phyloP scores from a whole-genome alignment of 2,329 filamentous ascomycete species.

The Myriosclerotinia curreyana region DNA sequence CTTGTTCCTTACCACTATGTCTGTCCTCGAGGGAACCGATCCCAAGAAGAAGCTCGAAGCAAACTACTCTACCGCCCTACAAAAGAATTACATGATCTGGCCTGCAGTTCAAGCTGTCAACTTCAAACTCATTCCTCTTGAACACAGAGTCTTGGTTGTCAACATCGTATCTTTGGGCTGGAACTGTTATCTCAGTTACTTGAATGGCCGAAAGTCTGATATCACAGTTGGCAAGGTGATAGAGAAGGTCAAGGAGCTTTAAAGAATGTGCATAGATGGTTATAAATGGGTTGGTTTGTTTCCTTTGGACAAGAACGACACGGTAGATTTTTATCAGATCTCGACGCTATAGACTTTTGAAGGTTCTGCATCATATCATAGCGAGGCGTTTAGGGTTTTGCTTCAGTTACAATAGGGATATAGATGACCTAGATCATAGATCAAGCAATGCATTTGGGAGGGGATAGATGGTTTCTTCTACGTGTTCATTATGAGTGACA shows the following conservation, averaged over 20 bases:
- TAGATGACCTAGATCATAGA: constrained; percentile 12
- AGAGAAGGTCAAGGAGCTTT: constrained; percentile 21
- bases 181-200: constrained; percentile 44
- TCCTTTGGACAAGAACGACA: neutral
- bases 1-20: constrained; percentile 66
- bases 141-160: constrained; percentile 67
- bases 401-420: neutral
- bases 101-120: constrained; percentile 65
- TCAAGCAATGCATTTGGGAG: constrained; percentile 5
- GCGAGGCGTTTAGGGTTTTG: constrained; percentile 28
- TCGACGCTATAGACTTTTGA: constrained; percentile 16
- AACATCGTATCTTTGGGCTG: constrained; percentile 64
- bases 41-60: constrained; percentile 59
- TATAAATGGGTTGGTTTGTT: neutral
- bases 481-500: neutral
- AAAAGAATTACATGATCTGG: constrained; percentile 70
- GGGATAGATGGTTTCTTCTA: neutral
- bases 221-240: constrained; percentile 12
- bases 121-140: constrained; percentile 67
- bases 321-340: constrained; percentile 15
- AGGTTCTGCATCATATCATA: constrained; percentile 23
- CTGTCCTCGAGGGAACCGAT: constrained; percentile 58
- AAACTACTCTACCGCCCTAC: constrained; percentile 58
- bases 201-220: constrained; percentile 32
- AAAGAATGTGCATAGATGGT: neutral